Base-by-base conservation (phyloP, 306 rosid genomes). In the Lathyrus aphaca region DNA sequence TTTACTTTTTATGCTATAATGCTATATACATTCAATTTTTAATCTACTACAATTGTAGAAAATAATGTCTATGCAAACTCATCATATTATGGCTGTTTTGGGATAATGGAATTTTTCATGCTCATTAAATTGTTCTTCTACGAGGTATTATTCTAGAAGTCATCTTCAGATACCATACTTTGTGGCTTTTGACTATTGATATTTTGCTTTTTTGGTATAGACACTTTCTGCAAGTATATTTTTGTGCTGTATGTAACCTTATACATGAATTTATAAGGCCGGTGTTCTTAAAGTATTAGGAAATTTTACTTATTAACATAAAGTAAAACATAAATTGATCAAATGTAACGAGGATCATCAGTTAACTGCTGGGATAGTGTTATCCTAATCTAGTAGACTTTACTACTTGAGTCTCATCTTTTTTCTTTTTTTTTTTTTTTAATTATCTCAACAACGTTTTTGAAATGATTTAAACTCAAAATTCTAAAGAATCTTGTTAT, bases 371-470 rank as follows among this genome's bases (percentile, higher is more conserved):
- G 56, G 62, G 25, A 25, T 55, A 42, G 13, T 58, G 75, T 45
- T 55, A 13, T 71, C 48, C 68, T 44, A 72, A n/a, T 72, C 48
- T 48, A 69, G 48, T 61, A 29, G 51, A 77, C 66, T 49, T 39
- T 65, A 49, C 51, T 56, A 65, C 32, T n/a, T 51, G 64, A 66
- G 69, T 64, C 69, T 18, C 67, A 57, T 70, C 50, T 55, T 71
- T 60, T 21, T 21, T 51, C 45, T 57, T 64, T 63, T 55, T 71
- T 60, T 21, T 21, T 51, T 51, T 57, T 64, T 63, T 45, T 68
- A 63, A 73, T 66, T 13, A 30, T 69, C 59, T 48, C 76, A 55
- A 38, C 58, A 19, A 19, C 50, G 1, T 2, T 61, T 80, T 49
- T 15, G 18, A 50, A 65, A 64, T 70, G 69, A 37, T 42, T 75